Base-by-base conservation (phyloP, 495 filamentous ascomycete genomes). In the Talaromyces proteolyticus region DNA sequence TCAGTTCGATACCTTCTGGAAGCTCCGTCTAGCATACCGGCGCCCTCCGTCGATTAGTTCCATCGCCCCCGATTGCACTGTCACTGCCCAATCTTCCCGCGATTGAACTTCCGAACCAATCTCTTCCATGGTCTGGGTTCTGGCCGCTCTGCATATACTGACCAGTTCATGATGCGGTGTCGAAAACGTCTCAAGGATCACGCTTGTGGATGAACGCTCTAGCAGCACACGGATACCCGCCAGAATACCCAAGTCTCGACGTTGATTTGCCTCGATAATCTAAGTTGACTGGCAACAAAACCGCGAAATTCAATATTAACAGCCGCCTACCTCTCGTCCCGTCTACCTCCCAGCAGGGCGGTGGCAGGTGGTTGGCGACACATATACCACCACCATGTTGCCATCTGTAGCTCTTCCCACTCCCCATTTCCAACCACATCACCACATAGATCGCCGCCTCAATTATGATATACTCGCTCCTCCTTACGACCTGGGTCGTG, bases 141-240 rank as follows among this genome's bases (percentile, higher is more conserved):
- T 53, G 58, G 56, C 57, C 16, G 39, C 39, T 12, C 29, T 12
- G 24, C 21, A 45, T 12, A 40, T 18, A 26, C 36, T n/a, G 17
- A 24, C 50, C 50, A 46, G 20, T 40, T 47, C 69, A 75, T 68
- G 62, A 75, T 75, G 71, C 65, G 68, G 71, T 72, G 68, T 70
- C 68, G 70, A 62, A 75, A 73, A 70, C 69, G 70, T 25, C 69
- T 67, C 58, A 73, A 72, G 62, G 61, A 69, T 57, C 60, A 70
- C 70, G 68, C 64, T 67, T 49, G 34, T 52, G 64, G 64, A 65
- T 70, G 64, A 75, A 56, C 63, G 42, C 47, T 49, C 55, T 58
- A 52, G 53, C 41, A 56, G 53, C 61, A 47, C 56, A 51, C 61
- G 54, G 49, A 54, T 61, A 37, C 22, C 10, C 61, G 45, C 59